These are phyloP conservation scores for Rhododendron ovatum DNA, from an alignment of 148 eudicot species.

Conservation along the genomic window DNA sequence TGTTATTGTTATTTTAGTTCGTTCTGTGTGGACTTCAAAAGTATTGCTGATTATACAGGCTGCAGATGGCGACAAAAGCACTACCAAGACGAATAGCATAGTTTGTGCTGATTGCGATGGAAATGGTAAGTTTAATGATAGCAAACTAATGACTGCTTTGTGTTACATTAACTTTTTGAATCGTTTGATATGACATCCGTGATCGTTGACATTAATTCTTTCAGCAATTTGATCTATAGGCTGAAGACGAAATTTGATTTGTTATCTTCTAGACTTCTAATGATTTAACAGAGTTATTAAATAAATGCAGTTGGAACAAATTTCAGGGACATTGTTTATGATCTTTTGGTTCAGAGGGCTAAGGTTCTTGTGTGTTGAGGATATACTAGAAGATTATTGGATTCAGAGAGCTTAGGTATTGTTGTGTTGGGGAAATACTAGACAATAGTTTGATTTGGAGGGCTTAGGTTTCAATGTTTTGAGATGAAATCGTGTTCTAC, in stretches of 20 bases:
- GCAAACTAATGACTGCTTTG: neutral
- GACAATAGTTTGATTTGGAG: neutral
- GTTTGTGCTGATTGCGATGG: constrained; percentile 46
- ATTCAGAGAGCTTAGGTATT: neutral
- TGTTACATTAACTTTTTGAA: neutral
- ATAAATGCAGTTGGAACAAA: neutral
- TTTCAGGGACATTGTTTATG: neutral
- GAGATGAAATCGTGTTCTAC: neutral
- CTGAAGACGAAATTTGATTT: neutral
- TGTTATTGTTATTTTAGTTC: neutral
- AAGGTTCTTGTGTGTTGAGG: neutral
- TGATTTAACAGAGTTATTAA: neutral
- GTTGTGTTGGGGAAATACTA: neutral
- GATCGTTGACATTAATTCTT: neutral
- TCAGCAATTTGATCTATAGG: neutral
- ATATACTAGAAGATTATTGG: neutral
- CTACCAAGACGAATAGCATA: constrained; percentile 26
- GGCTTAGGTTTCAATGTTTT: neutral
- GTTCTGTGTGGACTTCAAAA: neutral
- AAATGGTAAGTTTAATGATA: constrained; percentile 28
- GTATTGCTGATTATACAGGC: constrained; percentile 19
- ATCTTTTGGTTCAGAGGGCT: neutral
- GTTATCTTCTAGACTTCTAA: neutral
- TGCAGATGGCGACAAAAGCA: constrained; percentile 14
- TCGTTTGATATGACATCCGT: neutral